Percentiles rank a stretch among this genome's conserved stretches.
Evolutionary conservation across 148 eudicot genomes (phyloP).

Genomic region (Rhododendron henanense): DNA sequence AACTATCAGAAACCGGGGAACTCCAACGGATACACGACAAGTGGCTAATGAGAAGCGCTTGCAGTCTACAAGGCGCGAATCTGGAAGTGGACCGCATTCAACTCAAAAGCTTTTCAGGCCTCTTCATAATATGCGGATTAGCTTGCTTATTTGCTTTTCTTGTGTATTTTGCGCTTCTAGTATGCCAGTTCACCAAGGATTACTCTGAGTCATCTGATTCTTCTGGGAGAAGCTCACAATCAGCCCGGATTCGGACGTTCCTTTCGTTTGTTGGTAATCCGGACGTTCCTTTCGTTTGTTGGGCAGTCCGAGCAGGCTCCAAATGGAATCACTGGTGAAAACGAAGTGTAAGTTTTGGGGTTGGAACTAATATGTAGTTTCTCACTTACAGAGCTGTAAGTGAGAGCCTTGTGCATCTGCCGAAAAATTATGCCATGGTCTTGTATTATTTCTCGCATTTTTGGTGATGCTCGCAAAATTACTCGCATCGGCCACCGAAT

Average conservation of each 20-base stretch:
- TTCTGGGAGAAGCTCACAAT: constrained; percentile 16
- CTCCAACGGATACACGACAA: constrained; percentile 74
- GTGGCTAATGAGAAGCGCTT: constrained; percentile 66
- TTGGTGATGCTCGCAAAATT: neutral
- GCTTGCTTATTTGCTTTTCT: constrained; percentile 48
- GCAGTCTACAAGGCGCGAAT: constrained; percentile 52
- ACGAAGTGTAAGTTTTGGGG: constrained; percentile 4
- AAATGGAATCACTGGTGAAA: constrained; percentile 9
- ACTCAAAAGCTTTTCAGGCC: constrained; percentile 57
- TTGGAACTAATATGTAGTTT: neutral
- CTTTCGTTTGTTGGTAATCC: constrained; percentile 64
- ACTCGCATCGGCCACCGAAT: too few species aligned
- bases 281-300: too few species aligned
- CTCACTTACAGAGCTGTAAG: neutral
- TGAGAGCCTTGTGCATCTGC: neutral
- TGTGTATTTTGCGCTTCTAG: constrained; percentile 26
- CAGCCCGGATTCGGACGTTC: constrained; percentile 39
- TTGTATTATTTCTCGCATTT: neutral
- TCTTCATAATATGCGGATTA: constrained; percentile 46
- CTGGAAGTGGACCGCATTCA: constrained; percentile 46
- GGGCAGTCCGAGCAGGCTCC: constrained; percentile 39
- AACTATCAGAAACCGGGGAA: constrained; percentile 68
- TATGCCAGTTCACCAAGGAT: constrained; percentile 36
- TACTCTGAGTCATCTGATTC: constrained; percentile 21
- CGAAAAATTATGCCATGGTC: neutral